phyloP scores from a whole-genome alignment of 495 filamentous ascomycete species.

The Trichoderma reesei region DNA sequence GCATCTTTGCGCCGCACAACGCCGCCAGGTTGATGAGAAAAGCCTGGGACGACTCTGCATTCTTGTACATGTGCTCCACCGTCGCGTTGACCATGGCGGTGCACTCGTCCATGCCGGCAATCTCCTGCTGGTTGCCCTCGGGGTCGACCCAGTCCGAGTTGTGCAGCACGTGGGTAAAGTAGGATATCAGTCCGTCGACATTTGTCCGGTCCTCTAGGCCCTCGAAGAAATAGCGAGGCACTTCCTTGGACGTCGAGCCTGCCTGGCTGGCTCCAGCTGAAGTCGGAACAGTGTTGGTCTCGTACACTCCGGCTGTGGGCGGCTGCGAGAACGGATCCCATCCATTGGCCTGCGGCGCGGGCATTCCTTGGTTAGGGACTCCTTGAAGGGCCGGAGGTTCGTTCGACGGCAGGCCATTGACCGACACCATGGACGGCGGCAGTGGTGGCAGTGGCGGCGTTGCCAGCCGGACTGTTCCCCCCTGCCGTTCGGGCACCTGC shows the following conservation, averaged over 20 bases:
- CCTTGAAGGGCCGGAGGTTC: background rate
- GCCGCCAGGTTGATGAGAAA: conserved; percentile 46
- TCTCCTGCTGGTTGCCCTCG: conserved; percentile 22
- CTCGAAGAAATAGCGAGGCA: conserved; percentile 16
- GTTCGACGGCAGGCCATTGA: conserved; percentile 43
- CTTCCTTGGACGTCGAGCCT: background rate
- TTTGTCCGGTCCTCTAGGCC: conserved; percentile 35
- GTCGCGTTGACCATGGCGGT: conserved; percentile 34
- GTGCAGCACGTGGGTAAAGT: conserved; percentile 35
- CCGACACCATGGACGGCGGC: conserved; percentile 45
- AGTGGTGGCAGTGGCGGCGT: conserved; percentile 42
- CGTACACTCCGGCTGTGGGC: background rate
- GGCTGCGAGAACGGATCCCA: conserved; percentile 9
- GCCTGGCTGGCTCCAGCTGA: background rate
- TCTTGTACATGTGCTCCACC: conserved; percentile 32
- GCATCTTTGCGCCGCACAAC: conserved; percentile 35
- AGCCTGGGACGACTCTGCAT: conserved; percentile 32
- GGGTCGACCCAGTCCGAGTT: conserved; percentile 35
- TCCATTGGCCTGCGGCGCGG: conserved; percentile 3
- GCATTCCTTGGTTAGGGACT: conserved; percentile 20
- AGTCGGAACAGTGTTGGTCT: background rate
- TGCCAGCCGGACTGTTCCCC: conserved; percentile 66
- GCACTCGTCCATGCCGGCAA: conserved; percentile 37
- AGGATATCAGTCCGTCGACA: conserved; percentile 33
- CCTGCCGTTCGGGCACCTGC: conserved; percentile 68